These are phyloP conservation scores for Lumnitzera racemosa DNA, from an alignment of 345 rosid species.

Conservation along the genomic window DNA sequence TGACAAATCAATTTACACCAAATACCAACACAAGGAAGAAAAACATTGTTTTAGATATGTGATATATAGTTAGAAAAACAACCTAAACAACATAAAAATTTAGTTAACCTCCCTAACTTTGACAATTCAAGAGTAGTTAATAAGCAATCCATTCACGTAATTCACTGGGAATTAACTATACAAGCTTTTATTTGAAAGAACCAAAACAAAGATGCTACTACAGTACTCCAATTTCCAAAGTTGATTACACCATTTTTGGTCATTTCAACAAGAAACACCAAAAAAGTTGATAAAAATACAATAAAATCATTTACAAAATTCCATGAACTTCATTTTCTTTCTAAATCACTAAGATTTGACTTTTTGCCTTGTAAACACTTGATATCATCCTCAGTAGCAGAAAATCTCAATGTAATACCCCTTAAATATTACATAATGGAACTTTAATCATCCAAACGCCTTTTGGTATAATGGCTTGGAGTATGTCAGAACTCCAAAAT, in stretches of 20 bases:
- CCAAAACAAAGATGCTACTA: constrained; percentile 47
- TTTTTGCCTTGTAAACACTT: constrained; percentile 54
- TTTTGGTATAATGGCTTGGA: too few species aligned
- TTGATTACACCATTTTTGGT: constrained; percentile 54
- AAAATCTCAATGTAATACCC: constrained; percentile 2
- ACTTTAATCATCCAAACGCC: too few species aligned
- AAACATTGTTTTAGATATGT: too few species aligned
- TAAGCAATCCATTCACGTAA: constrained; percentile 75
- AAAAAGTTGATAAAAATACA: constrained; percentile 50
- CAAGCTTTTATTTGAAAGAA: constrained; percentile 57
- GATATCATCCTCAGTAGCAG: constrained; percentile 57
- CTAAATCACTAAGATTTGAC: constrained; percentile 38
- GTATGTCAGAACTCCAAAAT: too few species aligned
- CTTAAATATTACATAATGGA: too few species aligned
- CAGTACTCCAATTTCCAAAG: constrained; percentile 51
- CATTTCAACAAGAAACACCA: constrained; percentile 90
- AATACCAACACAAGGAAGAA: too few species aligned
- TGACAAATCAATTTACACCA: too few species aligned
- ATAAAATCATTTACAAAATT: constrained; percentile 40
- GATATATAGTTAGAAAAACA: too few species aligned
- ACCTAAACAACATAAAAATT: too few species aligned
- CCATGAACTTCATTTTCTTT: constrained; percentile 44
- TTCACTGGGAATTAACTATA: constrained; percentile 62
- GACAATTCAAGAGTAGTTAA: constrained; percentile 64
- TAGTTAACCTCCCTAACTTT: neutral